Base-by-base conservation (phyloP, 2,329 filamentous ascomycete species). In the Penicillium janthinellum region DNA sequence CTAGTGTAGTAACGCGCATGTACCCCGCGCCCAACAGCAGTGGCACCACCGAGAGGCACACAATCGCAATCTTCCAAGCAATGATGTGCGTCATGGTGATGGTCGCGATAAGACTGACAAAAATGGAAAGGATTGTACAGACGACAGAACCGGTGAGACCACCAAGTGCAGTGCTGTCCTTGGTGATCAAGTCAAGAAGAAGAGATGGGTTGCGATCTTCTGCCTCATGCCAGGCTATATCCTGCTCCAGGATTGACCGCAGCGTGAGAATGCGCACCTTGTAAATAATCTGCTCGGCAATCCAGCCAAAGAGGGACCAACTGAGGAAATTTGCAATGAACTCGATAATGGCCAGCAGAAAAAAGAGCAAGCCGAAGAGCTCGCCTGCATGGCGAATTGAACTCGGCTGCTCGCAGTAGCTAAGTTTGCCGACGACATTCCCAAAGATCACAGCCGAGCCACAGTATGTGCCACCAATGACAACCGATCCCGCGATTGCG, bases 121-220 rank as follows among this genome's bases (percentile, higher is more conserved):
- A 90, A 73, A 91, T 89, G 47, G 90, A 0, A 91, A 96, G 79
- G 57, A 98, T 84, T 8, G 94, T 96, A 59, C 93, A 93, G 1
- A 98, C 84, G 0, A 92, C 96, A 22, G 88, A 87, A 48, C 94
- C 95, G 65, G 91, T 93, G 49, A 98, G n/a, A 92, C 89, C 34
- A 97, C 83, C 70, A 95, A 89, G 0, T 92, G 96, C 0, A 93
- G 93, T 76, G 96, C 90, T 0, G 91, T 95, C 2, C 84, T 92
- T 90, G 2, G 87, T 91, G 63, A 92, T 88, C 64, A 87, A 83
- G 0, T 85, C 86, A 1, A 91, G 78, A 1, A 92, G 77, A 11
- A 81, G 75, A 0, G 85, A 81, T 0, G 89, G 85, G 1, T 82
- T 88, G 37, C 87, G 82, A 6, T 81, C 82, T 34, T 84, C 80